Percentiles rank a stretch among this genome's conserved stretches.
Conservation (phyloP, 768 basidiomycete genomes). For the Psilocybe subaeruginosa region DNA sequence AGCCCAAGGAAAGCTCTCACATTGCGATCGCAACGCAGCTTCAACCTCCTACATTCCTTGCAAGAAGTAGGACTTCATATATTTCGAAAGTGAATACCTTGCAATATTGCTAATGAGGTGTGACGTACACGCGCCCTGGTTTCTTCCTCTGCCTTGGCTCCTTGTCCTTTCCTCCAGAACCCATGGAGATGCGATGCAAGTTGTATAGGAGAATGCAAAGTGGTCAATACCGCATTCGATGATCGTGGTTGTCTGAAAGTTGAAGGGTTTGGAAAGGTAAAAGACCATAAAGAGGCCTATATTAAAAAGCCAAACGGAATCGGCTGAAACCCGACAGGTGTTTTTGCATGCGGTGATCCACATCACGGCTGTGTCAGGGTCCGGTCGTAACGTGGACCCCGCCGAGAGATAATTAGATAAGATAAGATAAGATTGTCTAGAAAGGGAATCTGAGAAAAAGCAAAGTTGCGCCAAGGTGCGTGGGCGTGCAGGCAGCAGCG, state of each 20-base stretch:
- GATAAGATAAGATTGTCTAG: background rate
- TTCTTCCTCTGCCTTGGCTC: conserved; percentile 31
- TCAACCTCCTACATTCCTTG: conserved; percentile 59
- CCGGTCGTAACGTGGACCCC: conserved; percentile 1
- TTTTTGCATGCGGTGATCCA: conserved; percentile 9
- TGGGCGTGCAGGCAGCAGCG: background rate
- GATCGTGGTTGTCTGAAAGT: background rate
- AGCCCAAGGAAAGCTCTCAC: conserved; percentile 35
- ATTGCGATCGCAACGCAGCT: conserved; percentile 68
- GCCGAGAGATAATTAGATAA: background rate
- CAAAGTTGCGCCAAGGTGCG: background rate
- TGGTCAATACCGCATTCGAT: conserved; percentile 6
- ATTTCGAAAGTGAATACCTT: conserved; percentile 35
- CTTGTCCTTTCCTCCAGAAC: conserved; percentile 28
- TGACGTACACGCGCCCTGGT: conserved; percentile 34
- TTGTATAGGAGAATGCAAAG: background rate
- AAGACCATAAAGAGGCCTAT: background rate
- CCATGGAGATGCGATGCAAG: conserved; percentile 15
- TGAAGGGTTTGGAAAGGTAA: background rate
- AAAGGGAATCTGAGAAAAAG: background rate
- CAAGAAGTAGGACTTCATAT: conserved; percentile 51
- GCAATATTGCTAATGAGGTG: background rate
- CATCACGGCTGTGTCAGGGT: conserved; percentile 7
- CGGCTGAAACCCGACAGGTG: conserved; percentile 12
- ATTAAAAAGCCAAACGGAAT: conserved; percentile 2